Percentiles rank a stretch among this genome's conserved stretches.
phyloP scores from a whole-genome alignment of 192 early-diverging fungal genomes.

The Geosiphon pyriformis region DNA sequence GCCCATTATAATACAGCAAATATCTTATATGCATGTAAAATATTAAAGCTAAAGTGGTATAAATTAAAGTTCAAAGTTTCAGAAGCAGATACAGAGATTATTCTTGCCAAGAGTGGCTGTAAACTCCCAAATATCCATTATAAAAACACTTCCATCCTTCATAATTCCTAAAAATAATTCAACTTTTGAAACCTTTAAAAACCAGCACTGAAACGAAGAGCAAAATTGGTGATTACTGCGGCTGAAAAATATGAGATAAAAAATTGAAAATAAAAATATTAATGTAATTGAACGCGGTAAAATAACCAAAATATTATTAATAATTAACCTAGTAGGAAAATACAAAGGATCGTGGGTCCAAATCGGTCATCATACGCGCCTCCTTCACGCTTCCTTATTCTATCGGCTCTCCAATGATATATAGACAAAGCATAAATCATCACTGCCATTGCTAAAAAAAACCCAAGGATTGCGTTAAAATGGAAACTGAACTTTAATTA shows the following conservation, averaged over 20 bases:
- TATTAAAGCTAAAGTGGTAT: too few relatives aligned
- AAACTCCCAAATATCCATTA: too few relatives aligned
- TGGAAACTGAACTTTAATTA: neutral
- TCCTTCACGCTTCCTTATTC: slow-evolving; percentile 58
- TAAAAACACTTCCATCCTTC: too few relatives aligned
- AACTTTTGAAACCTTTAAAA: too few relatives aligned
- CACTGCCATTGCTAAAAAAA: slow-evolving; percentile 49
- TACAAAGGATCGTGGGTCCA: slow-evolving; percentile 66
- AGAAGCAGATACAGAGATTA: too few relatives aligned
- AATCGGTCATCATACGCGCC: slow-evolving; percentile 74
- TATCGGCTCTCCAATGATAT: slow-evolving; percentile 71
- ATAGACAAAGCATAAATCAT: slow-evolving; percentile 75
- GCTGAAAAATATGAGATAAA: neutral
- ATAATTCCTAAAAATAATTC: too few relatives aligned
- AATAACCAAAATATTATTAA: neutral
- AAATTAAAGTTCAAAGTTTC: too few relatives aligned
- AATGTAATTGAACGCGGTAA: neutral
- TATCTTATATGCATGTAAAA: too few relatives aligned
- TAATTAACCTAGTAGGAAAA: slow-evolving; percentile 47
- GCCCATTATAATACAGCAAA: too few relatives aligned
- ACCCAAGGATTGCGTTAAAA: neutral
- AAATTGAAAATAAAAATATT: neutral
- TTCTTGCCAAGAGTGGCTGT: too few relatives aligned
- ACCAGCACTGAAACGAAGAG: slow-evolving; percentile 17
- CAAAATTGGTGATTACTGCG: slow-evolving; percentile 12